Percentiles rank a stretch among this genome's conserved stretches.
phyloP scores from a whole-genome alignment of 495 filamentous ascomycete genomes.

The Penicillium lagena region DNA sequence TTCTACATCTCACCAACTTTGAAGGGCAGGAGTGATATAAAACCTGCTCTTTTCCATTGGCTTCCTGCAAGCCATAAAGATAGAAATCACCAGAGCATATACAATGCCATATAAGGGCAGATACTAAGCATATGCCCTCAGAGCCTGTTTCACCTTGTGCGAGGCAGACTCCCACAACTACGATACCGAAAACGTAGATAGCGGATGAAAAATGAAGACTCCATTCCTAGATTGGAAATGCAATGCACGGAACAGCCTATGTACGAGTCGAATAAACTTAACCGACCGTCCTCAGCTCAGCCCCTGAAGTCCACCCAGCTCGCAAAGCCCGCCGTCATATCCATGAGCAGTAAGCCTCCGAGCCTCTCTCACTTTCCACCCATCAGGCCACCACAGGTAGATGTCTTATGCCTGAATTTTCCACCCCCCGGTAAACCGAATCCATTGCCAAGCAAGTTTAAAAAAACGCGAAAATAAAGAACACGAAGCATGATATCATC shows the following conservation, averaged over 20 bases:
- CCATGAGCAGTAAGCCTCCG: constrained; percentile 4
- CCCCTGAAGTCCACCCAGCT: constrained; percentile 3
- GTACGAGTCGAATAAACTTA: constrained; percentile 13
- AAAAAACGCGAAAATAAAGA: constrained; percentile 8
- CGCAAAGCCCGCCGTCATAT: background rate
- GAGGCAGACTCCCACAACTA: no score
- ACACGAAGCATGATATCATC: constrained; percentile 31
- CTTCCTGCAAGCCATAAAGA: no score
- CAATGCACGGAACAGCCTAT: constrained; percentile 27
- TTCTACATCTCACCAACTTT: no score
- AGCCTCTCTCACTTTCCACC: constrained; percentile 17
- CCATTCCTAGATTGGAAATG: constrained; percentile 25
- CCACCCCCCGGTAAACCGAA: constrained; percentile 6
- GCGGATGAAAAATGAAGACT: constrained; percentile 1
- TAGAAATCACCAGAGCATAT: no score
- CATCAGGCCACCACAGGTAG: constrained; percentile 12
- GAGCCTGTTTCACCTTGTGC: no score
- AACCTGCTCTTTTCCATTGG: no score
- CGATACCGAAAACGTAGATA: background rate
- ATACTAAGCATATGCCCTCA: no score
- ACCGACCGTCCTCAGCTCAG: constrained; percentile 13
- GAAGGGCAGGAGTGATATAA: no score
- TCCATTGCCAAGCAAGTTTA: constrained; percentile 15
- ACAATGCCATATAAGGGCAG: no score
- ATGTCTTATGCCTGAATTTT: constrained; percentile 15